phyloP scores from a whole-genome alignment of 345 rosid species.

The Eucalyptus leucophloia region DNA sequence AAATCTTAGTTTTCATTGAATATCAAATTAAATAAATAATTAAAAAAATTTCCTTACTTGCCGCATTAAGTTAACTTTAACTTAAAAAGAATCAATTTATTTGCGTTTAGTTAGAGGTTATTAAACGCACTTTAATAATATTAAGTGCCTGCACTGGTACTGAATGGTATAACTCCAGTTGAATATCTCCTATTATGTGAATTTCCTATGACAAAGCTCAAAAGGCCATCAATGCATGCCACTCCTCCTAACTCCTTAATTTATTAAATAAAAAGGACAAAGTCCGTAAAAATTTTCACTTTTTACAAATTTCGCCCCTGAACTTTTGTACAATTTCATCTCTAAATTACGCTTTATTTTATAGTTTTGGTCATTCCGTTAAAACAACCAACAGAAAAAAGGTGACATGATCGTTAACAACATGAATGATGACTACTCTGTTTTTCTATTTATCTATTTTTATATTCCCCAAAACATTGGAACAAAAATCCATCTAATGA shows the following conservation, averaged over 20 bases:
- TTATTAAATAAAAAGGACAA: background rate
- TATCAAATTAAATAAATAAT: background rate
- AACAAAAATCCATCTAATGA: fast-evolving
- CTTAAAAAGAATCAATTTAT: background rate
- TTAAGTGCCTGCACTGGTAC: background rate
- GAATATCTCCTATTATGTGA: background rate
- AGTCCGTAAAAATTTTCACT: background rate
- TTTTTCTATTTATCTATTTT: too few relatives aligned
- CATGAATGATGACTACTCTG: too few relatives aligned
- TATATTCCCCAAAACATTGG: too few relatives aligned
- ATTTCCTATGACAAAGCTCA: background rate
- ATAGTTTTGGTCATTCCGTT: background rate
- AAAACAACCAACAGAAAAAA: background rate
- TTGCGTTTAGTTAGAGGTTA: background rate
- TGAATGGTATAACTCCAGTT: background rate
- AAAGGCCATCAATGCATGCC: background rate
- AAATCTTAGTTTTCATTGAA: background rate
- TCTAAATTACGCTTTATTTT: background rate
- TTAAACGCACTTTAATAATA: background rate
- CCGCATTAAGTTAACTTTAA: background rate
- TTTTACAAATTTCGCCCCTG: background rate
- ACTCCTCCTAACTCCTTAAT: background rate
- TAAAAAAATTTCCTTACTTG: background rate
- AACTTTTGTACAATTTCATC: background rate
- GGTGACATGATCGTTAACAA: background rate